A percentile compares a stretch with the other conserved stretches of the same genome.
These are phyloP conservation scores for Xylaria bambusicola DNA, from an alignment of 495 filamentous ascomycete species.

Conservation along the genomic window DNA sequence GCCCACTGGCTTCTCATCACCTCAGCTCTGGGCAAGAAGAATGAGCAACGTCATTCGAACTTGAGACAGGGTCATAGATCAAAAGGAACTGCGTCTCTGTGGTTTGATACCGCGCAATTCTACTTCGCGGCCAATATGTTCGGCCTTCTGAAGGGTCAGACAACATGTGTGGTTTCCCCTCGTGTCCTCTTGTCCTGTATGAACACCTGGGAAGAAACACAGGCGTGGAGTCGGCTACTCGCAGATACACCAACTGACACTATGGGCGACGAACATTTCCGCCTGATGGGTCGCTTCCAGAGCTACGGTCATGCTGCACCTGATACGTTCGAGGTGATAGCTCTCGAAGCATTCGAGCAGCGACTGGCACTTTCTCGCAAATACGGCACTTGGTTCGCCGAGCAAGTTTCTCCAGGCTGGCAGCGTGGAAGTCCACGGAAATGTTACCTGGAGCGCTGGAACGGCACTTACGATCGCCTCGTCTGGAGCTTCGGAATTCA, in stretches of 20 bases:
- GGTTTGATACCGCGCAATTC: neutral
- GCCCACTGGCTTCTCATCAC: neutral
- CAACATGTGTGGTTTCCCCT: neutral
- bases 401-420: neutral
- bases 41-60: neutral
- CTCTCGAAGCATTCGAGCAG: neutral
- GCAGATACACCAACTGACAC: neutral
- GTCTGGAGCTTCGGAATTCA: neutral
- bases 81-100: neutral
- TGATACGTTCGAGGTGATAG: neutral
- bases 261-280: neutral
- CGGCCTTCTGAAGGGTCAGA: neutral
- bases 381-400: neutral
- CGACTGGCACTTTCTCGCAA: neutral
- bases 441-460: neutral
- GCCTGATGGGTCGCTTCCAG: neutral
- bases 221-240: neutral
- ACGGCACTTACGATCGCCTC: neutral
- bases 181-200: neutral
- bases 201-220: neutral
- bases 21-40: neutral
- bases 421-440: neutral
- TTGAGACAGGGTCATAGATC: neutral
- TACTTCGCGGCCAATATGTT: neutral
- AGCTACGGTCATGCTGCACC: neutral